phyloP scores from a whole-genome alignment of 345 rosid species.

The Euphorbia lathyris region DNA sequence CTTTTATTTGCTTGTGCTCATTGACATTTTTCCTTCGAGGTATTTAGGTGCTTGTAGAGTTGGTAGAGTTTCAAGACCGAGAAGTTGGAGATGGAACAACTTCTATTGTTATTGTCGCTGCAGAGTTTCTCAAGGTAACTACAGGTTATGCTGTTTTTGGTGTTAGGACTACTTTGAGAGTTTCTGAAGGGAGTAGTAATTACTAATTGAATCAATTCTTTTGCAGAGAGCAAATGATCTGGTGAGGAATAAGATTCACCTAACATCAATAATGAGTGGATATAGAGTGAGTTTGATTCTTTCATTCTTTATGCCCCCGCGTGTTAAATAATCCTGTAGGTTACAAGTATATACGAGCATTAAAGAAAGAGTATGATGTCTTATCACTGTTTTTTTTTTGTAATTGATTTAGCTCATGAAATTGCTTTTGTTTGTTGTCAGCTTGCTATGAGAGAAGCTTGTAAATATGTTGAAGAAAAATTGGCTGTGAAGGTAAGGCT shows the following conservation, averaged over 20 bases:
- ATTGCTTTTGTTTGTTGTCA: slow-evolving; percentile 30
- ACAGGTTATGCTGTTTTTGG: background rate
- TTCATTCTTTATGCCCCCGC: background rate
- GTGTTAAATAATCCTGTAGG: background rate
- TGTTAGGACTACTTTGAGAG: background rate
- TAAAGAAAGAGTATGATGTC: background rate
- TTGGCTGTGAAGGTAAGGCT: slow-evolving; percentile 69
- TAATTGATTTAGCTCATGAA: background rate
- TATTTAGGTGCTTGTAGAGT: slow-evolving; percentile 84
- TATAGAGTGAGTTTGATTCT: slow-evolving; percentile 59
- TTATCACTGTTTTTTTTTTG: background rate
- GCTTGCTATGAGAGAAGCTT: slow-evolving; percentile 99
- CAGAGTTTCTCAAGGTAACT: slow-evolving; percentile 74
- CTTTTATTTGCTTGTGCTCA: background rate
- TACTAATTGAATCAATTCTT: slow-evolving; percentile 8
- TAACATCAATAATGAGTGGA: slow-evolving; percentile 95
- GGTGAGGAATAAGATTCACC: slow-evolving; percentile 96
- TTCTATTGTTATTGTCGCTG: slow-evolving; percentile 91
- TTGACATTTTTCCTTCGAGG: slow-evolving; percentile 9
- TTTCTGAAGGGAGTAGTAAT: background rate
- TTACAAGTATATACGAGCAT: background rate
- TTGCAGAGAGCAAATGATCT: slow-evolving; percentile 91
- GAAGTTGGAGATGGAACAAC: slow-evolving; percentile 99
- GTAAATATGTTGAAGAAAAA: slow-evolving; percentile 90
- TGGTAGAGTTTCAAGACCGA: slow-evolving; percentile 96